Evolutionary conservation across 169 alveolate genomes (phyloP).

Genomic region (Sarcocystis neurona): DNA sequence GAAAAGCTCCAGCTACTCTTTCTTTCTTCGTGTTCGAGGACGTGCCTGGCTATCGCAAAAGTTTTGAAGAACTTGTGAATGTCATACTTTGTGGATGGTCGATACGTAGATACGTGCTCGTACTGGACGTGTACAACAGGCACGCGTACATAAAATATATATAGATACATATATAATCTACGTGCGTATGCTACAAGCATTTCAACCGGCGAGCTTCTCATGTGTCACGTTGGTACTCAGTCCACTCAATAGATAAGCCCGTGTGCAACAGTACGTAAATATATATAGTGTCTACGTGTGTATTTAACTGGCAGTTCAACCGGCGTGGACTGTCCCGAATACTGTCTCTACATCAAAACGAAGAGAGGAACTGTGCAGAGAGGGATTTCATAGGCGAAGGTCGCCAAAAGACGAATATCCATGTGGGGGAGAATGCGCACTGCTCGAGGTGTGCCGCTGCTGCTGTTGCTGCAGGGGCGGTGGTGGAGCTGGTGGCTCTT

Average conservation of each 20-base stretch:
- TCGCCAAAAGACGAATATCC: too few relatives aligned
- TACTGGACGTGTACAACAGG: not conserved
- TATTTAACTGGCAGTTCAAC: not conserved
- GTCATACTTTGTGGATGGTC: not conserved
- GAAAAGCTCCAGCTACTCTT: too few relatives aligned
- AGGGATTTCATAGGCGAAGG: too few relatives aligned
- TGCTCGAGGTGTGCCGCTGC: not conserved
- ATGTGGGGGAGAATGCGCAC: too few relatives aligned
- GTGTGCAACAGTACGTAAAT: not conserved
- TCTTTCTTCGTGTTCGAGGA: too few relatives aligned
- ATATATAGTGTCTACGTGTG: not conserved
- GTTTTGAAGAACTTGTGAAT: not conserved
- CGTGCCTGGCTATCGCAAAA: not conserved
- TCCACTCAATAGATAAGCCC: not conserved
- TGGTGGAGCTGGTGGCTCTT: slow-evolving; percentile 1
- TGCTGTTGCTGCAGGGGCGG: slow-evolving; percentile 4
- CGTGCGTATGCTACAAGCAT: not conserved
- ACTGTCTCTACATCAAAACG: not conserved
- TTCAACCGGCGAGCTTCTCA: too few relatives aligned
- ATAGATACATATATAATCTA: too few relatives aligned
- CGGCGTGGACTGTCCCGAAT: not conserved
- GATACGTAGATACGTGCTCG: not conserved
- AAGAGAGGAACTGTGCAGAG: not conserved
- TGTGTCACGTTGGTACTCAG: not conserved
- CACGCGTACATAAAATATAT: not conserved